Evolutionary conservation across 441 rosid genomes (phyloP).

Genomic region (Euphorbia corollata): DNA sequence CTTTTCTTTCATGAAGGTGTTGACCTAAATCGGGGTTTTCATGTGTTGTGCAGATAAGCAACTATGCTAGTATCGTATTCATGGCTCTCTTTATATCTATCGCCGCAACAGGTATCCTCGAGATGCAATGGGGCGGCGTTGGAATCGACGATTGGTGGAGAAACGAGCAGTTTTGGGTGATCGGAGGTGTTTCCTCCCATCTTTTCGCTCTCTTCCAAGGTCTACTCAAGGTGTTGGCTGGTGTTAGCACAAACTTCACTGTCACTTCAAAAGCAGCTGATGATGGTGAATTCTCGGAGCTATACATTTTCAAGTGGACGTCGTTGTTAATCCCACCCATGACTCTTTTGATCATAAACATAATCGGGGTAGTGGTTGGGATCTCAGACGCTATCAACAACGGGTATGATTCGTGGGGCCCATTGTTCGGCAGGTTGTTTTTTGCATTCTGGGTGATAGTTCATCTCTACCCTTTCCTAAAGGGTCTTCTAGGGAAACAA

Average conservation of each 20-base stretch:
- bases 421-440: slow-evolving; percentile 76
- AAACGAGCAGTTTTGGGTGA: slow-evolving; percentile 99
- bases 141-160: slow-evolving; percentile 99
- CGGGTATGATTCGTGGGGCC: slow-evolving; percentile 98
- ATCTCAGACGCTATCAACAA: slow-evolving; percentile 84
- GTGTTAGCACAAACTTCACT: slow-evolving; percentile 84
- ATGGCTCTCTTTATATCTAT: slow-evolving; percentile 84
- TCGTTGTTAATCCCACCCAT: slow-evolving; percentile 74
- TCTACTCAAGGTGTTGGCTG: slow-evolving; percentile 89
- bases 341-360: slow-evolving; percentile 66
- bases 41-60: slow-evolving; percentile 65
- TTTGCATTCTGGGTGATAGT: slow-evolving; percentile 90
- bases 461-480: slow-evolving; percentile 94
- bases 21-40: slow-evolving; percentile 14
- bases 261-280: slow-evolving; percentile 95
- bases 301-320: slow-evolving; percentile 93
- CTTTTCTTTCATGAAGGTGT: too few species aligned
- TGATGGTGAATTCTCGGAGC: slow-evolving; percentile 87
- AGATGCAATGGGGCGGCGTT: slow-evolving; percentile 97
- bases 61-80: slow-evolving; percentile 79
- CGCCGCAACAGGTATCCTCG: slow-evolving; percentile 80
- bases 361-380: slow-evolving; percentile 78
- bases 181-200: slow-evolving; percentile 87
- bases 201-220: slow-evolving; percentile 94
- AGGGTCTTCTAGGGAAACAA: slow-evolving; percentile 84